Evolutionary conservation across 306 rosid genomes (phyloP).

Genomic region (Prunus dulcis): DNA sequence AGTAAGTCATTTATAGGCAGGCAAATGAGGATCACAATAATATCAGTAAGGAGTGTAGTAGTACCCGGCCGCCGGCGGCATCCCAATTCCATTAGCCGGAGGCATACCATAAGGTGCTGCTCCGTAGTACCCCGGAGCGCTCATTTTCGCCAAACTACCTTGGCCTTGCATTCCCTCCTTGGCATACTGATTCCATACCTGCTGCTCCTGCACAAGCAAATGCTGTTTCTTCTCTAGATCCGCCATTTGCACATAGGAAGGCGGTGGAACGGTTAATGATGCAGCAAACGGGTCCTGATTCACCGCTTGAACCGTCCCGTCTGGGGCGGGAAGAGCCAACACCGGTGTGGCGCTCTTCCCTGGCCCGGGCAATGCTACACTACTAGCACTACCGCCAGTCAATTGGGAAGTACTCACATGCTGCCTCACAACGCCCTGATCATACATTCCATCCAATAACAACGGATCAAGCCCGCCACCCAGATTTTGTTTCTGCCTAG

Average conservation of each 20-base stretch:
- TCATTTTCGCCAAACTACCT: constrained; percentile 67
- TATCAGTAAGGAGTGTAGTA: constrained; percentile 75
- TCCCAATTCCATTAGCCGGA: constrained; percentile 76
- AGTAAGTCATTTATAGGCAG: constrained; percentile 38
- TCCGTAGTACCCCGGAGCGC: constrained; percentile 51
- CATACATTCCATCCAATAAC: constrained; percentile 90
- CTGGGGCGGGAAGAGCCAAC: constrained; percentile 98
- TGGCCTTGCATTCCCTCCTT: constrained; percentile 96
- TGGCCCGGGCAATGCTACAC: constrained; percentile 81
- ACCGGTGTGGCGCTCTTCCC: constrained; percentile 74
- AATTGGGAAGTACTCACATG: constrained; percentile 73
- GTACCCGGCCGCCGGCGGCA: constrained; percentile 65
- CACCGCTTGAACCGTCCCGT: constrained; percentile 78
- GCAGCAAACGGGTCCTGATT: constrained; percentile 95
- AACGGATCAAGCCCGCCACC: constrained; percentile 95
- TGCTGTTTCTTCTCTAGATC: constrained; percentile 97
- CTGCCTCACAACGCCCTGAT: constrained; percentile 95
- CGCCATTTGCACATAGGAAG: constrained; percentile 94
- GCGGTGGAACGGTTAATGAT: constrained; percentile 75
- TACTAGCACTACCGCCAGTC: constrained; percentile 95
- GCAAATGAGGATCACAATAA: constrained; percentile 15
- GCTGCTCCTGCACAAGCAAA: constrained; percentile 77
- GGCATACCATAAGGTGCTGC: constrained; percentile 57
- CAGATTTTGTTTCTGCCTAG: constrained; percentile 61
- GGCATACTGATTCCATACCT: constrained; percentile 81